Conservation (phyloP, 495 filamentous ascomycete genomes). For the Haplographium delicatum region DNA sequence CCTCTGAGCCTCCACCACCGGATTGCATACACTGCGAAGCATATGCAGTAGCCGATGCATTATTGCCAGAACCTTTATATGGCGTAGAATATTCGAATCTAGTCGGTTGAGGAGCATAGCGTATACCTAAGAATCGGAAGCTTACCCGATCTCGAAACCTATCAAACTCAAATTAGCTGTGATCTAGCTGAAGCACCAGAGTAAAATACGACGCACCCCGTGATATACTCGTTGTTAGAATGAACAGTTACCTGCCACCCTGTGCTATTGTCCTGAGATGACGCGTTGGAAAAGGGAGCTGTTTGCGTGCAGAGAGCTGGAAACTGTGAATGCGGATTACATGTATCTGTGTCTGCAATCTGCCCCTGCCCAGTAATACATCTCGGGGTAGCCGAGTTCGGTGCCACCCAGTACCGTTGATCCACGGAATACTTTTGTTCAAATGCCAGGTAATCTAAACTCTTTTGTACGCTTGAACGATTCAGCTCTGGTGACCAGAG, state of each 20-base stretch:
- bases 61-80: constrained; percentile 14
- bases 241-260: constrained; percentile 40
- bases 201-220: constrained; percentile 34
- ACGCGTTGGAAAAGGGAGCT: constrained; percentile 37
- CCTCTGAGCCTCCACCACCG: constrained; percentile 34
- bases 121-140: constrained; percentile 44
- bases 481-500: constrained; percentile 36
- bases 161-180: background rate
- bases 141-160: constrained; percentile 45
- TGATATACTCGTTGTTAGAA: constrained; percentile 39
- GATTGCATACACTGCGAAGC: constrained; percentile 38
- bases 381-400: constrained; percentile 12
- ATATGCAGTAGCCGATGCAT: constrained; percentile 21
- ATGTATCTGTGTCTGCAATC: constrained; percentile 11
- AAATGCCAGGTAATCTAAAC: constrained; percentile 37
- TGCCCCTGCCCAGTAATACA: constrained; percentile 27
- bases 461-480: constrained; percentile 31
- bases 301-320: constrained; percentile 41
- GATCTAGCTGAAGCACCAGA: background rate
- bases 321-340: constrained; percentile 11
- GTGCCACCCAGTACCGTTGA: constrained; percentile 36
- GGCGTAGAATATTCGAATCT: constrained; percentile 31
- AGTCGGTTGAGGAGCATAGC: constrained; percentile 33
- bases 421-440: constrained; percentile 17
- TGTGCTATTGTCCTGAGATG: constrained; percentile 33